phyloP scores from a whole-genome alignment of 495 filamentous ascomycete genomes.

The Talaromyces adpressus region DNA sequence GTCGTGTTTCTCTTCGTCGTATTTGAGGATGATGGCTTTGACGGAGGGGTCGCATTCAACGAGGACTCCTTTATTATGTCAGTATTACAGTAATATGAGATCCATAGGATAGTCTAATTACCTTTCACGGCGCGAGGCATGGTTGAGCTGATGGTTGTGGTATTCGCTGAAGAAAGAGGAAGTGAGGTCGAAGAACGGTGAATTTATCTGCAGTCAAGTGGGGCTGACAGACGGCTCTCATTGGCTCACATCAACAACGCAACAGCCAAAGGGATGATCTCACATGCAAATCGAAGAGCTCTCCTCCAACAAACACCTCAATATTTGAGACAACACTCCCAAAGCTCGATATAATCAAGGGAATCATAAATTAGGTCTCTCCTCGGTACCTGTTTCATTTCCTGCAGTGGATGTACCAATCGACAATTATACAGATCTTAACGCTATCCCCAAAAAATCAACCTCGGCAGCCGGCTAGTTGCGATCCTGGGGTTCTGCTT shows the following conservation, averaged over 20 bases:
- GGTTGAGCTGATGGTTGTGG: neutral
- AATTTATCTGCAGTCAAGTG: neutral
- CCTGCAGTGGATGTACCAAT: neutral
- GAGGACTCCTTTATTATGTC: constrained; percentile 48
- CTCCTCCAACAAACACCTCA: neutral
- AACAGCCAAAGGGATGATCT: neutral
- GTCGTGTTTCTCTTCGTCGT: constrained; percentile 59
- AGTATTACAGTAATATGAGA: neutral
- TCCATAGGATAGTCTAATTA: neutral
- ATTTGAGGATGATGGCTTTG: constrained; percentile 68
- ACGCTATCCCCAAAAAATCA: neutral
- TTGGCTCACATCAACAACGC: neutral
- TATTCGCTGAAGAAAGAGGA: neutral
- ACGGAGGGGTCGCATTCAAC: constrained; percentile 74
- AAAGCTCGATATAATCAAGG: neutral
- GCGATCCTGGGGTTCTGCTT: neutral
- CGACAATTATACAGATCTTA: neutral
- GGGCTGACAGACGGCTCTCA: neutral
- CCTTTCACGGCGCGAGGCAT: constrained; percentile 12
- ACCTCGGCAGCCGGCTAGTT: constrained; percentile 1
- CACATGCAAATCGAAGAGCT: neutral
- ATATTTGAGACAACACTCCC: neutral
- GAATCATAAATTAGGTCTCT: no score
- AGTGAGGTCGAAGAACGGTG: neutral
- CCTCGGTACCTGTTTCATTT: neutral